Percentiles rank a stretch among this genome's conserved stretches.
Evolutionary conservation across 768 basidiomycete species (phyloP).

Genomic region (Pisolithus microcarpus): DNA sequence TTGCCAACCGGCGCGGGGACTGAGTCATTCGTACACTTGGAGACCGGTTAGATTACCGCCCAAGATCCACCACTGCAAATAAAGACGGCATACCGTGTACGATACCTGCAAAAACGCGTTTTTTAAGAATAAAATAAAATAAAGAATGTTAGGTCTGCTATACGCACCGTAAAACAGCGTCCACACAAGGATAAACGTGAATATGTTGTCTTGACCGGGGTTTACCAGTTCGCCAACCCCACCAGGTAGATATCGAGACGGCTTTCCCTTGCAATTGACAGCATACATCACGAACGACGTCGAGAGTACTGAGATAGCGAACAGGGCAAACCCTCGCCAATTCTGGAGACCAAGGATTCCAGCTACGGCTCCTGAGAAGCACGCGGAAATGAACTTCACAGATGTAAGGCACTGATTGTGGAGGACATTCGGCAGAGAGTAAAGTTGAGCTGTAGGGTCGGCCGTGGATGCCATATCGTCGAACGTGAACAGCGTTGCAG

Average conservation of each 20-base stretch:
- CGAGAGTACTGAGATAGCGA: conserved; percentile 58
- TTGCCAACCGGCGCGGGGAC: background rate
- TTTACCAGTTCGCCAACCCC: conserved; percentile 65
- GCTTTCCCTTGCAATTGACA: conserved; percentile 65
- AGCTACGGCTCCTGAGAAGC: conserved; percentile 81
- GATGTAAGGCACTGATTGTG: conserved; percentile 55
- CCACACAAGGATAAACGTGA: conserved; percentile 90
- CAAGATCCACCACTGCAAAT: background rate
- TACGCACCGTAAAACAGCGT: conserved; percentile 84
- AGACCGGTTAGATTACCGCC: conserved; percentile 12
- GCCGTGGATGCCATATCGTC: conserved; percentile 41
- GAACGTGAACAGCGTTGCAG: background rate
- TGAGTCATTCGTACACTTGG: conserved; percentile 35
- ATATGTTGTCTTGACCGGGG: conserved; percentile 84
- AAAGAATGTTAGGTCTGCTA: conserved; percentile 6
- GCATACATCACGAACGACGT: conserved; percentile 59
- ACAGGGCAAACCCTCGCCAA: conserved; percentile 73
- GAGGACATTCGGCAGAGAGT: conserved; percentile 60
- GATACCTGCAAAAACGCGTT: conserved; percentile 28
- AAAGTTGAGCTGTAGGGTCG: conserved; percentile 48
- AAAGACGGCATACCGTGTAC: conserved; percentile 37
- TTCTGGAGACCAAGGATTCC: conserved; percentile 88
- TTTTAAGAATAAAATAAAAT: conserved; percentile 2
- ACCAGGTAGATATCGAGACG: conserved; percentile 54
- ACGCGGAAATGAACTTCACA: conserved; percentile 75